These are phyloP conservation scores for Thelephora aurantiotincta DNA, from an alignment of 768 basidiomycete genomes.

Conservation along the genomic window DNA sequence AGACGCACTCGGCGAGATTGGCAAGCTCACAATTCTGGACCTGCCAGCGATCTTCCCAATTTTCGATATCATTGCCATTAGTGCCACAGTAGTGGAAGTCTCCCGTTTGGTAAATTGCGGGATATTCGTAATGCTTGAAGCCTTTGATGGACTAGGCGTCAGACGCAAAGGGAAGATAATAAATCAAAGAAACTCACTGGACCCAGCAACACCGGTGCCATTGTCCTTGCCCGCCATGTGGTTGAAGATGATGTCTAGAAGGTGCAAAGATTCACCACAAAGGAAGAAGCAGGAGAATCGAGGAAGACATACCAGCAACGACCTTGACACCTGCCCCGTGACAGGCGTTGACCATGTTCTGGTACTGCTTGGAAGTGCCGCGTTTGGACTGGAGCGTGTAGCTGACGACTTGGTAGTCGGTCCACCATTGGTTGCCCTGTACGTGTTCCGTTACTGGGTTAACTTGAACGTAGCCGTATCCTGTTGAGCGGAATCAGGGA, in stretches of 20 bases:
- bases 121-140: conserved; percentile 35
- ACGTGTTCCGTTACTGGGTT: conserved; percentile 12
- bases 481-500: background rate
- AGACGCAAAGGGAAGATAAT: too few species aligned
- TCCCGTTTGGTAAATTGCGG: conserved; percentile 15
- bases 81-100: conserved; percentile 4
- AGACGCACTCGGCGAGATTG: conserved; percentile 17
- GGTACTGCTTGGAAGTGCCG: conserved; percentile 5
- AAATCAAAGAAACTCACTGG: too few species aligned
- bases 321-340: conserved; percentile 43
- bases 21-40: conserved; percentile 22
- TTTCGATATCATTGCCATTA: conserved; percentile 10
- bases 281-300: background rate
- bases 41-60: conserved; percentile 32
- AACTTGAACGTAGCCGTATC: background rate
- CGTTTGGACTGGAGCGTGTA: conserved; percentile 13
- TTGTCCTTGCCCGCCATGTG: conserved; percentile 11
- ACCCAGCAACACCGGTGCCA: conserved; percentile 9
- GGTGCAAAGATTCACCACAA: background rate
- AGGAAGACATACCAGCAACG: conserved; percentile 25
- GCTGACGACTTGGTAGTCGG: conserved; percentile 17
- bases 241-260: conserved; percentile 11
- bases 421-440: conserved; percentile 15
- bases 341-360: conserved; percentile 31
- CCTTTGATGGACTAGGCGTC: too few species aligned